Base-by-base conservation (phyloP, 2,329 filamentous ascomycete genomes). In the Fusarium nelsonii region DNA sequence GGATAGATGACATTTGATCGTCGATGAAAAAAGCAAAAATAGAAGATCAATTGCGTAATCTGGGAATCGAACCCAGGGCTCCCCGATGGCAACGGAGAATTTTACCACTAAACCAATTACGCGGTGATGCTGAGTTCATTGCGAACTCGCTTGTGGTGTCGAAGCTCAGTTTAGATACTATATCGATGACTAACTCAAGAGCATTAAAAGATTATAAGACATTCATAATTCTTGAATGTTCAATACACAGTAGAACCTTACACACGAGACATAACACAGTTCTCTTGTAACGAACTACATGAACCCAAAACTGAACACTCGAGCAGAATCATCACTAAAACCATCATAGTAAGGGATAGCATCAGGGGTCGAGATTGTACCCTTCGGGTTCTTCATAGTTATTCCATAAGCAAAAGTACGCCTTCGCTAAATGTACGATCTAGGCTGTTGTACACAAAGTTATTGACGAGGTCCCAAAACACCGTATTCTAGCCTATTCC, bases 341-440 rank as follows among this genome's bases (percentile, higher is more conserved):
- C 28, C 23, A n/a, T 16, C 5, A 16, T 26, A 44, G 41, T 16
- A 28, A 18, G n/a, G 8, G 16, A 14, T 8, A 28, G 16, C 23
- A 26, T 44, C 3, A 6, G 28, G 33, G 15, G 8, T 18, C 20
- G 10, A 50, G n/a, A 39, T 37, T 50, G 28, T 39, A 26, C 46
- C 48, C 23, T 15, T 8, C 16, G 16, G 46, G 16, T 36, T 40
- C 60, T 65, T 43, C 37, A 46, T 46, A 64, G 48, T 64, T 72
- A 52, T 49, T 58, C 65, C 64, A 65, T 61, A 75, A 75, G 69
- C 66, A 75, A 63, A 56, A 52, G 45, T 72, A 70, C 73, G 74
- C 70, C 72, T 65, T 71, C 73, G 73, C 73, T 75, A 75, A 73
- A 72, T 72, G 61, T 65, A 65, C 45, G 65, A 70, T 70, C 64